Evolutionary conservation across 148 eudicot genomes (phyloP).

Genomic region (Pharnaceum exiguum): DNA sequence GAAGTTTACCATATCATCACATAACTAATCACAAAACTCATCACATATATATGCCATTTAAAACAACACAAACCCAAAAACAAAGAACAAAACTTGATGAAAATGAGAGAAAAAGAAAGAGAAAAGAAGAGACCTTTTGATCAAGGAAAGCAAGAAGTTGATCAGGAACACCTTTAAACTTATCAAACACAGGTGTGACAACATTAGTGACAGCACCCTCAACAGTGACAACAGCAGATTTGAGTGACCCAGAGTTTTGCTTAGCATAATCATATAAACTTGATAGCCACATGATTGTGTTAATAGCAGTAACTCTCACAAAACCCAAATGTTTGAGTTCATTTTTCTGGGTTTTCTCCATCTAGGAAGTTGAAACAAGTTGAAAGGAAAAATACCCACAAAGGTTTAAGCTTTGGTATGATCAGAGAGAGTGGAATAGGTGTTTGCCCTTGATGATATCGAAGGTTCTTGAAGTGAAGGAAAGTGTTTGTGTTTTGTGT

Average conservation of each 20-base stretch:
- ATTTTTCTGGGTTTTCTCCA: conserved; percentile 13
- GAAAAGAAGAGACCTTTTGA: conserved; percentile 25
- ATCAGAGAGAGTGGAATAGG: background rate
- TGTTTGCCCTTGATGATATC: conserved; percentile 16
- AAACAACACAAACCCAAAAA: background rate
- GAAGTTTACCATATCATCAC: too few species aligned
- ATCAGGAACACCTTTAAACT: conserved; percentile 31
- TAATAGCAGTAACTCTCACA: conserved; percentile 32
- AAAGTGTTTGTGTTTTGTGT: background rate
- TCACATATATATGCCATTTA: background rate
- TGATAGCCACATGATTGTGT: conserved; percentile 23
- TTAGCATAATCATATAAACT: conserved; percentile 43
- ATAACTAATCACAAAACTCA: background rate
- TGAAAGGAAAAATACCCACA: background rate
- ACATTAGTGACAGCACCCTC: conserved; percentile 37
- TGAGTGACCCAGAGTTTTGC: conserved; percentile 38
- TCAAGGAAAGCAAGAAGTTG: conserved; percentile 43
- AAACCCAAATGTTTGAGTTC: conserved; percentile 45
- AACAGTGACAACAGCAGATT: conserved; percentile 28
- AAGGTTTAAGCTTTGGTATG: background rate
- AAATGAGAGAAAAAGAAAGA: background rate
- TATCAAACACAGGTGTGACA: conserved; percentile 31
- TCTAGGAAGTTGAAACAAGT: background rate
- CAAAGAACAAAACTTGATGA: background rate
- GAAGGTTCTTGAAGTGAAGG: conserved; percentile 9